Conservation (phyloP, 805 yeast genomes). For the Candida palmyrensis region DNA sequence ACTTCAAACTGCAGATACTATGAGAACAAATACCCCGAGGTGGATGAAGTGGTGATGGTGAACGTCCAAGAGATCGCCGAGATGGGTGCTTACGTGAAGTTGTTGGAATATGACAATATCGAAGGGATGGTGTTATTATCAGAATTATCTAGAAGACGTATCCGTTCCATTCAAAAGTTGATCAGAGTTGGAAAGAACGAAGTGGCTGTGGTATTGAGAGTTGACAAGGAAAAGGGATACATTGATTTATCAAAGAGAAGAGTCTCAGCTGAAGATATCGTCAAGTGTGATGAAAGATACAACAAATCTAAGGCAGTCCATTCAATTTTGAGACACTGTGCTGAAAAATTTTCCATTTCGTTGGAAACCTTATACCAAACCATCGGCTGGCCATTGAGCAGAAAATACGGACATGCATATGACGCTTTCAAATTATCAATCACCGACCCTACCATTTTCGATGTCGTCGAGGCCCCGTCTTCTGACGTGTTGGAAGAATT, state of each 20-base stretch:
- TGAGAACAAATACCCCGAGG: conserved; percentile 98
- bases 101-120: conserved; percentile 94
- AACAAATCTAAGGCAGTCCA: conserved; percentile 96
- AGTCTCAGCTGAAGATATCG: conserved; percentile 95
- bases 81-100: conserved; percentile 98
- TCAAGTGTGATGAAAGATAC: conserved; percentile 95
- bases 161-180: conserved; percentile 93
- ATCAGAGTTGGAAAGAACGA: conserved; percentile 98
- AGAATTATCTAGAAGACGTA: conserved; percentile 97
- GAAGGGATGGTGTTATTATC: conserved; percentile 98
- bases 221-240: conserved; percentile 97
- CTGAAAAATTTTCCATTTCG: conserved; percentile 88
- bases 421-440: conserved; percentile 96
- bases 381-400: conserved; percentile 96
- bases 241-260: conserved; percentile 97
- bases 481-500: conserved; percentile 77
- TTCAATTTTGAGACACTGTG: conserved; percentile 97
- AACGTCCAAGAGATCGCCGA: conserved; percentile 98
- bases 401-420: conserved; percentile 93
- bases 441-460: conserved; percentile 85
- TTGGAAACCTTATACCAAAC: conserved; percentile 81
- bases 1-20: conserved; percentile 92
- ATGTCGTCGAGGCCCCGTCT: conserved; percentile 67
- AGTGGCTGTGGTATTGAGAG: conserved; percentile 96
- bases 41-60: conserved; percentile 98